These are phyloP conservation scores for Hypoxylon sp. DNA, from an alignment of 2,329 filamentous ascomycete species.

Conservation along the genomic window DNA sequence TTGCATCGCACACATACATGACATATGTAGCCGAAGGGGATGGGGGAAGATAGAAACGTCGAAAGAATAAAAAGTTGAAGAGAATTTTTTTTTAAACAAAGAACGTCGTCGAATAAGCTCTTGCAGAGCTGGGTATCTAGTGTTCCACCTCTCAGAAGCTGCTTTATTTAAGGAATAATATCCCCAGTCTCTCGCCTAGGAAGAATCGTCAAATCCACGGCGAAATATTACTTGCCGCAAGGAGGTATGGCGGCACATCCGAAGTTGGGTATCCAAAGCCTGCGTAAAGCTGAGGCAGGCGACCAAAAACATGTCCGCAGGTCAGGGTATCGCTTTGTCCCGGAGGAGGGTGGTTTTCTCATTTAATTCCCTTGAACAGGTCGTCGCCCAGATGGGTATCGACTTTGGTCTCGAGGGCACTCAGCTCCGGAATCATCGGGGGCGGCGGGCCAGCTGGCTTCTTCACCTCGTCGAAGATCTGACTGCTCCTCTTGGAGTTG, in stretches of 20 bases:
- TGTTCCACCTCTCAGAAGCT: constrained; percentile 36
- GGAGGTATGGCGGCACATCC: constrained; percentile 31
- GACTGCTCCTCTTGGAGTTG: constrained; percentile 52
- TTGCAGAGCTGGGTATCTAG: constrained; percentile 48
- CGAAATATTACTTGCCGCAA: constrained; percentile 36
- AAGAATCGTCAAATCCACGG: constrained; percentile 34
- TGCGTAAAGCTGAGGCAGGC: constrained; percentile 6
- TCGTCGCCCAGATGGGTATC: constrained; percentile 58
- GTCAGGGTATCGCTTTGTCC: constrained; percentile 14
- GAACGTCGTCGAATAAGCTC: constrained; percentile 47
- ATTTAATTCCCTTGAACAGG: constrained; percentile 68
- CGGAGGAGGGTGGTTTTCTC: constrained; percentile 35
- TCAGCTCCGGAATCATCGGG: constrained; percentile 68
- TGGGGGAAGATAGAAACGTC: constrained; percentile 21
- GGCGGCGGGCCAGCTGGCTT: constrained; percentile 60
- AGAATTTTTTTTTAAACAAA: constrained; percentile 42
- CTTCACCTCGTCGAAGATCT: constrained; percentile 52
- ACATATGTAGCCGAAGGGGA: constrained; percentile 15
- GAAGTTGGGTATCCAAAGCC: constrained; percentile 25
- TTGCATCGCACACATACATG: constrained; percentile 30
- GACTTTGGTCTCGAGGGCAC: constrained; percentile 58
- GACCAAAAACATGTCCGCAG: constrained; percentile 22
- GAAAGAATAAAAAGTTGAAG: constrained; percentile 21
- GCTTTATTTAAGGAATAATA: constrained; percentile 26
- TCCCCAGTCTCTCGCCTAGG: constrained; percentile 22